phyloP scores from a whole-genome alignment of 768 basidiomycete species.

The Mycena kentingensis region DNA sequence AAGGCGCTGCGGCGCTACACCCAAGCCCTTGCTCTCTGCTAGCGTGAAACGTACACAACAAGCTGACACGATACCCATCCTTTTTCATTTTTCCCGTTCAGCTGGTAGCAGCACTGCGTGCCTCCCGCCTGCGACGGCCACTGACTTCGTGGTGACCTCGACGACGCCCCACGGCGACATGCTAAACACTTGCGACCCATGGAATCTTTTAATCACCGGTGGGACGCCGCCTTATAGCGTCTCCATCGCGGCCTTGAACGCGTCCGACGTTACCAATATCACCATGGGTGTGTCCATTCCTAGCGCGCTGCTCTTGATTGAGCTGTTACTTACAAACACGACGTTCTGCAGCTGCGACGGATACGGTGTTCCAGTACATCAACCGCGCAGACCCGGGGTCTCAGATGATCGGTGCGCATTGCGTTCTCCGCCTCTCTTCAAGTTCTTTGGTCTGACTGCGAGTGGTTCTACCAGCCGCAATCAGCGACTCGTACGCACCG shows the following conservation, averaged over 20 bases:
- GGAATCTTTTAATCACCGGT: slow-evolving; percentile 47
- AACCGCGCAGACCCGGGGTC: slow-evolving; percentile 41
- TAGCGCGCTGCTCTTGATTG: neutral
- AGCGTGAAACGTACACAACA: no score
- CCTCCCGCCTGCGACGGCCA: slow-evolving; percentile 9
- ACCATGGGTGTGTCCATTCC: slow-evolving; percentile 33
- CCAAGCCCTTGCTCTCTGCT: no score
- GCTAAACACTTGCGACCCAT: slow-evolving; percentile 46
- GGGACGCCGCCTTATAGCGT: slow-evolving; percentile 48
- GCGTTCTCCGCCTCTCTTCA: slow-evolving; percentile 4
- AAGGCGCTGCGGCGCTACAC: no score
- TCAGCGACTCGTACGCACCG: slow-evolving; percentile 44
- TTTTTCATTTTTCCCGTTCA: no score
- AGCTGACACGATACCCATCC: no score
- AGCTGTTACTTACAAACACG: neutral
- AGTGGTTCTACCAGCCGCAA: slow-evolving; percentile 34
- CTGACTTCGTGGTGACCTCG: slow-evolving; percentile 28
- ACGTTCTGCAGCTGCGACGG: slow-evolving; percentile 20
- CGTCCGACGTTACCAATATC: slow-evolving; percentile 43
- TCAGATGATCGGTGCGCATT: slow-evolving; percentile 43
- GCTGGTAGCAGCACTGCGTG: slow-evolving; percentile 22
- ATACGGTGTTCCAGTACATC: slow-evolving; percentile 44
- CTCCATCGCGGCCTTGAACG: slow-evolving; percentile 39
- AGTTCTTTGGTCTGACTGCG: neutral
- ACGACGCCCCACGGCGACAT: slow-evolving; percentile 37